phyloP scores from a whole-genome alignment of 768 basidiomycete species.

The Mycena venus region DNA sequence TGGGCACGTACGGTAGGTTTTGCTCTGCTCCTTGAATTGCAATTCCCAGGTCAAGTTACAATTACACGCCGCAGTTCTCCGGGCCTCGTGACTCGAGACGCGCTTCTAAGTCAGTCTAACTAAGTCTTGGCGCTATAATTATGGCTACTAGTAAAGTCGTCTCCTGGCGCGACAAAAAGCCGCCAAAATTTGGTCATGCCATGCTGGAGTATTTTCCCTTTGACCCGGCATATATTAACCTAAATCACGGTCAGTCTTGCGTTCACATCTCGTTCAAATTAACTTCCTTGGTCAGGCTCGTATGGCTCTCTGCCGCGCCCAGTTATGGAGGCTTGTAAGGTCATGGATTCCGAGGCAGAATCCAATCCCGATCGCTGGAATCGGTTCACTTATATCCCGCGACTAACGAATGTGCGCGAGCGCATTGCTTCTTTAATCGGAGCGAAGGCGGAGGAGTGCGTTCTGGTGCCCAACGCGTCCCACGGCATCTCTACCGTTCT shows the following conservation, averaged over 20 bases:
- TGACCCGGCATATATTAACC: slow-evolving; percentile 53
- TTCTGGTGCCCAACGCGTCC: slow-evolving; percentile 68
- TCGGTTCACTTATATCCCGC: slow-evolving; percentile 44
- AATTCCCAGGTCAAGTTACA: too few species aligned
- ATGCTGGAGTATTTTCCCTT: slow-evolving; percentile 60
- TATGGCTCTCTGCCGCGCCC: slow-evolving; percentile 64
- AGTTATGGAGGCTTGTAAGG: slow-evolving; percentile 56
- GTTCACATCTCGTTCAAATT: slow-evolving; percentile 9
- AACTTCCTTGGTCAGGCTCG: slow-evolving; percentile 53
- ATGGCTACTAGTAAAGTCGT: neutral
- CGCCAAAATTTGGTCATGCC: slow-evolving; percentile 60
- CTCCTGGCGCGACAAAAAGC: slow-evolving; percentile 25
- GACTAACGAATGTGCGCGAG: slow-evolving; percentile 53
- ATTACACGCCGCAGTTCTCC: too few species aligned
- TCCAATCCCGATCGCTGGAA: slow-evolving; percentile 66
- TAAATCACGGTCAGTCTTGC: slow-evolving; percentile 56
- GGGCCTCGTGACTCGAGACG: too few species aligned
- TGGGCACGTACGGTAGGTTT: too few species aligned
- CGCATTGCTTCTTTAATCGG: slow-evolving; percentile 66
- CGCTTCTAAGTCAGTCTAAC: too few species aligned
- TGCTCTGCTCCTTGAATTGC: too few species aligned
- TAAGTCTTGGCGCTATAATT: neutral
- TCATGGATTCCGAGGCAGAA: slow-evolving; percentile 54
- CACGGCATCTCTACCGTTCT: slow-evolving; percentile 73
- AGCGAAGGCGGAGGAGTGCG: slow-evolving; percentile 57